Evolutionary conservation across 2,329 filamentous ascomycete genomes (phyloP).

Genomic region (Stachybotrys echinatus): DNA sequence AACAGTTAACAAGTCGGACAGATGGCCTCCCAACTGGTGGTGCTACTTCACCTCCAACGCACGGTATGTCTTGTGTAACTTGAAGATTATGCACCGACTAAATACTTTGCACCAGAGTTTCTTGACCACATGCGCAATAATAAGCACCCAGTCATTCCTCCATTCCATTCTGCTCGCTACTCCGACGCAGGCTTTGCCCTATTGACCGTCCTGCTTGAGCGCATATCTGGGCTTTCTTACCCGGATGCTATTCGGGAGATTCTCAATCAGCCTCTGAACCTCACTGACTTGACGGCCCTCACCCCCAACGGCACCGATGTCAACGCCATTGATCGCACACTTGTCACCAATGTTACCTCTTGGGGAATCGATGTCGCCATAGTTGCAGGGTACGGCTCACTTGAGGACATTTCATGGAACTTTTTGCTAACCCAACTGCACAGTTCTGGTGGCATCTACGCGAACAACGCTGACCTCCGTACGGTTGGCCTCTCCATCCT

Average conservation of each 20-base stretch:
- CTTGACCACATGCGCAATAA: conserved; percentile 5
- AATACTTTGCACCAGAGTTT: conserved; percentile 4
- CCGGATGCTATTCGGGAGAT: conserved; percentile 6
- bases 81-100: background rate
- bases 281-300: conserved; percentile 4
- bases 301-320: background rate
- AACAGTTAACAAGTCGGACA: too few species aligned
- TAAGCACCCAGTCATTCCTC: conserved; percentile 3
- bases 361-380: conserved; percentile 13
- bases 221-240: conserved; percentile 6
- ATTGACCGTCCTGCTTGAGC: conserved; percentile 5
- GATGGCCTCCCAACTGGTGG: background rate
- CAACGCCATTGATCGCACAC: conserved; percentile 6
- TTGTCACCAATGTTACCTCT: background rate
- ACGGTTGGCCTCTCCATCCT: conserved; percentile 13
- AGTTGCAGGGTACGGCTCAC: conserved; percentile 13
- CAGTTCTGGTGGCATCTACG: conserved; percentile 10
- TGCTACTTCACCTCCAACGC: background rate
- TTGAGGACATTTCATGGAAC: background rate
- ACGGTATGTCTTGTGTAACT: background rate
- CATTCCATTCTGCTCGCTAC: conserved; percentile 6
- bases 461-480: conserved; percentile 5
- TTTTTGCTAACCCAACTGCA: background rate
- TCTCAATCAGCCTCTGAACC: conserved; percentile 8
- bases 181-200: conserved; percentile 8